A percentile compares a stretch with the other conserved stretches of the same genome.
These are phyloP conservation scores for Neoboletus subvelutipes DNA, from an alignment of 768 basidiomycete genomes.

Conservation along the genomic window DNA sequence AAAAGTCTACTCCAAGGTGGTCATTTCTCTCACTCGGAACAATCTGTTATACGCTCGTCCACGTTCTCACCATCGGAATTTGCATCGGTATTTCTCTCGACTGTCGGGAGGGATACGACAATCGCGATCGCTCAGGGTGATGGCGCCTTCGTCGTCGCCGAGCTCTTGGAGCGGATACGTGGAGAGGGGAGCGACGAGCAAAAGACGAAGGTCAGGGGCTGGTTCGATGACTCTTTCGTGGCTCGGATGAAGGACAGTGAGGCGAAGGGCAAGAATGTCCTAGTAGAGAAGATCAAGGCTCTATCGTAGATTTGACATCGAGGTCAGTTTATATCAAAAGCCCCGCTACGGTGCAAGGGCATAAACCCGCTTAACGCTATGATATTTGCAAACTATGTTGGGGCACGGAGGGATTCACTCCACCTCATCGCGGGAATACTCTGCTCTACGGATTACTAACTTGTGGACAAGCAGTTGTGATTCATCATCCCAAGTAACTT, in stretches of 20 bases:
- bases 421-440: neutral
- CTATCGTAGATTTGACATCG: conserved; percentile 23
- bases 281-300: conserved; percentile 55
- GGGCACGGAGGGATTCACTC: neutral
- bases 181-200: conserved; percentile 41
- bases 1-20: conserved; percentile 91
- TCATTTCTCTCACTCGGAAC: conserved; percentile 69
- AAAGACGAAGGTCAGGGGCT: conserved; percentile 47
- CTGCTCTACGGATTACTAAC: neutral
- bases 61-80: conserved; percentile 61
- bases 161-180: conserved; percentile 60
- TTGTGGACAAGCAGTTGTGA: neutral
- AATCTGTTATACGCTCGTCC: conserved; percentile 49
- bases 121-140: conserved; percentile 57
- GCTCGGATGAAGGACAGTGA: conserved; percentile 51
- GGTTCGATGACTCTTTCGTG: conserved; percentile 55
- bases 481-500: neutral
- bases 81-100: conserved; percentile 54
- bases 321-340: conserved; percentile 10
- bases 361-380: neutral
- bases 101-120: conserved; percentile 51
- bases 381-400: neutral
- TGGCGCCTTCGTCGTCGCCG: conserved; percentile 76
- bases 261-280: conserved; percentile 69
- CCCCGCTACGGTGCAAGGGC: neutral